Conservation (phyloP, 306 rosid genomes). For the Cucurbita pepo region DNA sequence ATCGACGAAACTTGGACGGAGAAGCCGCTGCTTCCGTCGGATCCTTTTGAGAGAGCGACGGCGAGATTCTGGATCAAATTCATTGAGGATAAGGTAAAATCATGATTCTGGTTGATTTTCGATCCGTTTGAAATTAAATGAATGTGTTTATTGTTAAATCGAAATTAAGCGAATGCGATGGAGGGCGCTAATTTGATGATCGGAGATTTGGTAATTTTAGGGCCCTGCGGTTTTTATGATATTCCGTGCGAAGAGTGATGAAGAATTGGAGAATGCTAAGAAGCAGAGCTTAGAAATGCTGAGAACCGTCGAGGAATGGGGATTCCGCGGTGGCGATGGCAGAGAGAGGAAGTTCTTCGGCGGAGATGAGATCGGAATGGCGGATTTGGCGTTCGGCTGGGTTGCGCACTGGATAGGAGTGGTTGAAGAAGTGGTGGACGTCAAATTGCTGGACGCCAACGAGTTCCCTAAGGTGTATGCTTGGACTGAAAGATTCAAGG, state of each 20-base stretch:
- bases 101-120: not conserved
- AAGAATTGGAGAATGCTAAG: slow-evolving; percentile 10
- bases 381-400: slow-evolving; percentile 16
- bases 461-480: slow-evolving; percentile 22
- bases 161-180: too few relatives aligned
- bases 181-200: not conserved
- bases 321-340: not conserved
- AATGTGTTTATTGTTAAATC: too few relatives aligned
- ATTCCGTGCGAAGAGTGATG: not conserved
- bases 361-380: slow-evolving; percentile 15
- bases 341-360: slow-evolving; percentile 14
- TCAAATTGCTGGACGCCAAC: slow-evolving; percentile 14
- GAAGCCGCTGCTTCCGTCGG: slow-evolving; percentile 14
- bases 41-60: slow-evolving; percentile 14
- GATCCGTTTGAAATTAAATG: too few relatives aligned
- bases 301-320: slow-evolving; percentile 9
- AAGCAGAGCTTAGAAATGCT: slow-evolving; percentile 3
- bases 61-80: slow-evolving; percentile 24
- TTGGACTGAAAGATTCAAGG: slow-evolving; percentile 27
- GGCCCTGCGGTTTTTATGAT: not conserved
- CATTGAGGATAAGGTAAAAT: slow-evolving; percentile 10
- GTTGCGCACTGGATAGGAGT: slow-evolving; percentile 4
- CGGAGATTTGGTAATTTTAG: not conserved
- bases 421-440: slow-evolving; percentile 6
- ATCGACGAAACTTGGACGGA: slow-evolving; percentile 27